Evolutionary conservation across 2,329 filamentous ascomycete genomes (phyloP).

Genomic region (Sclerotinia borealis): DNA sequence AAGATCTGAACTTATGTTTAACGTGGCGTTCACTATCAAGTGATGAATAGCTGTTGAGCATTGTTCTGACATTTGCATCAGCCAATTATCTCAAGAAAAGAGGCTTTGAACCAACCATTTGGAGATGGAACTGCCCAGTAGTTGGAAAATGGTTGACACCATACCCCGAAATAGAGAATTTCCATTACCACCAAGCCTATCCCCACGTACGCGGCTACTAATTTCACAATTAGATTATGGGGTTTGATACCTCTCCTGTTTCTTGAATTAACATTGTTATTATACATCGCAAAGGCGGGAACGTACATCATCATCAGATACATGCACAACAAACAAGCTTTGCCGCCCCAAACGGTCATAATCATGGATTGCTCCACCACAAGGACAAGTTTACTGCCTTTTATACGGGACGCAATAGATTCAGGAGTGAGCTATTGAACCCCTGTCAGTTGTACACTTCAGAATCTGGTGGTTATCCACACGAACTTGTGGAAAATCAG

Average conservation of each 20-base stretch:
- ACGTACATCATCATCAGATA: slow-evolving; percentile 47
- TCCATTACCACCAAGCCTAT: slow-evolving; percentile 47
- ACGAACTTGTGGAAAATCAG: slow-evolving; percentile 33
- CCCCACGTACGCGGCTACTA: slow-evolving; percentile 42
- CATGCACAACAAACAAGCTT: slow-evolving; percentile 51
- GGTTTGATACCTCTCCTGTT: background rate
- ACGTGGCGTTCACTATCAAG: slow-evolving; percentile 50
- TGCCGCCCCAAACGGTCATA: slow-evolving; percentile 50
- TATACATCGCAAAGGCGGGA: background rate
- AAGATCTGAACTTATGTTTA: slow-evolving; percentile 56
- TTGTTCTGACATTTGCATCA: slow-evolving; percentile 37
- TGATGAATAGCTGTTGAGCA: slow-evolving; percentile 52
- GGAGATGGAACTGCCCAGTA: slow-evolving; percentile 53
- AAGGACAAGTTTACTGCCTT: slow-evolving; percentile 56
- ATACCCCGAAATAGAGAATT: slow-evolving; percentile 43
- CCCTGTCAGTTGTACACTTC: background rate
- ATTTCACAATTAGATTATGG: slow-evolving; percentile 43
- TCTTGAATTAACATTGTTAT: background rate
- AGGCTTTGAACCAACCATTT: slow-evolving; percentile 36
- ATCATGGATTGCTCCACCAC: slow-evolving; percentile 58
- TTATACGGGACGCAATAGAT: slow-evolving; percentile 23
- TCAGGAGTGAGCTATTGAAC: slow-evolving; percentile 38
- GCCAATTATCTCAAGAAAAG: background rate
- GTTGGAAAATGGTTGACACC: slow-evolving; percentile 49
- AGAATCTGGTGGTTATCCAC: background rate